Evolutionary conservation across 75 land plant species (phyloP).

Genomic region (Pinus albicaulis): DNA sequence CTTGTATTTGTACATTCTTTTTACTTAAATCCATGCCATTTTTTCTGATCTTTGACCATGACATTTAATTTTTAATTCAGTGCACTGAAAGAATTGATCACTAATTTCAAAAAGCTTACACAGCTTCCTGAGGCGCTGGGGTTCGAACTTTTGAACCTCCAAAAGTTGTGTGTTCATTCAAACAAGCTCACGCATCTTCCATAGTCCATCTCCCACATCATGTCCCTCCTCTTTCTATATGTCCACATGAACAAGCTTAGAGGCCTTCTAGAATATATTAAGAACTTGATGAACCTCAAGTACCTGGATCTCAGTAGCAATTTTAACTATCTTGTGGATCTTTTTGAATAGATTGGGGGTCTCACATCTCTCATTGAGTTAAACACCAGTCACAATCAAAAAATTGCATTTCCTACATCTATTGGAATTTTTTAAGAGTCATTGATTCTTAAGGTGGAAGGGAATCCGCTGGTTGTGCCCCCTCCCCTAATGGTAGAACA

Average conservation of each 20-base stretch:
- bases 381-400: slow-evolving; percentile 63
- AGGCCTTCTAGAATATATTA: slow-evolving; percentile 58
- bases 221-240: slow-evolving; percentile 54
- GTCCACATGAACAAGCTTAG: slow-evolving; percentile 76
- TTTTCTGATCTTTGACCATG: background rate
- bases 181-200: slow-evolving; percentile 79
- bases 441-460: too few relatives aligned
- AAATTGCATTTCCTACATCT: slow-evolving; percentile 50
- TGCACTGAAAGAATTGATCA: background rate
- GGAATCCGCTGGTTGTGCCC: slow-evolving; percentile 64
- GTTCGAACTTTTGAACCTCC: slow-evolving; percentile 24
- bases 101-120: background rate
- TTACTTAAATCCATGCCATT: background rate
- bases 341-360: slow-evolving; percentile 69
- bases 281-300: slow-evolving; percentile 57
- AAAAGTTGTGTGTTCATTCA: slow-evolving; percentile 65
- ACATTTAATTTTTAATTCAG: background rate
- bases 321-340: slow-evolving; percentile 42
- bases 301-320: slow-evolving; percentile 69
- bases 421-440: too few relatives aligned
- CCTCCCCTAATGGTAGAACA: slow-evolving; percentile 66
- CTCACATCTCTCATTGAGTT: slow-evolving; percentile 46
- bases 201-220: slow-evolving; percentile 57
- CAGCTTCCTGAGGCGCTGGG: slow-evolving; percentile 1
- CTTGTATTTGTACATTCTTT: background rate